Evolutionary conservation across 371 early-diverging fungal species (phyloP).

Genomic region (Actinomortierella ambigua): DNA sequence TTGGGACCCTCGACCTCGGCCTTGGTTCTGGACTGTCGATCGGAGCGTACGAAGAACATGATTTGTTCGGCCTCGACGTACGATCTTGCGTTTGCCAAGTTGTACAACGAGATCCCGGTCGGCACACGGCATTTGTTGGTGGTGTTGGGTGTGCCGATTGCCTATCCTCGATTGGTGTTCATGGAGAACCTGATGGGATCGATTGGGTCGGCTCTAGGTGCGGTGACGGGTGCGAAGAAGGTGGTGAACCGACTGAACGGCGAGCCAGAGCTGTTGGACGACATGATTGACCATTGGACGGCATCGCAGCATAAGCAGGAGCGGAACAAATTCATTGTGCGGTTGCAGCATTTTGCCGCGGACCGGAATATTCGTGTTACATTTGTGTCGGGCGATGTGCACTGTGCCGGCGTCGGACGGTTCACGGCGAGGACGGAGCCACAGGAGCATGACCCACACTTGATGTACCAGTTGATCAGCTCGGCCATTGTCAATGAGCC

Average conservation of each 20-base stretch:
- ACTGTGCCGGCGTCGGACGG: conserved; percentile 77
- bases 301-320: conserved; percentile 65
- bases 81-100: conserved; percentile 60
- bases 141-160: conserved; percentile 73
- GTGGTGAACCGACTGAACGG: conserved; percentile 74
- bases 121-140: conserved; percentile 71
- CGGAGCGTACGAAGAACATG: conserved; percentile 70
- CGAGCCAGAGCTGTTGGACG: conserved; percentile 84
- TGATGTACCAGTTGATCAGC: conserved; percentile 80
- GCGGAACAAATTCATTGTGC: conserved; percentile 65
- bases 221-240: conserved; percentile 49
- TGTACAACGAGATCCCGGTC: conserved; percentile 59
- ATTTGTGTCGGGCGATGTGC: conserved; percentile 87
- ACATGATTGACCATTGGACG: conserved; percentile 75
- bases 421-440: conserved; percentile 60
- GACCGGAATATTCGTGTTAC: conserved; percentile 73
- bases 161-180: conserved; percentile 75
- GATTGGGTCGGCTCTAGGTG: conserved; percentile 37
- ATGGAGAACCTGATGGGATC: conserved; percentile 69
- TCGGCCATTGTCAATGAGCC: conserved; percentile 76
- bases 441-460: conserved; percentile 64
- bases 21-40: conserved; percentile 78
- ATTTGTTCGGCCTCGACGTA: conserved; percentile 69
- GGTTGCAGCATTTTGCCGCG: conserved; percentile 70
- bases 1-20: conserved; percentile 74